phyloP scores from a whole-genome alignment of 257 asterid genomes.

The Avicennia marina region DNA sequence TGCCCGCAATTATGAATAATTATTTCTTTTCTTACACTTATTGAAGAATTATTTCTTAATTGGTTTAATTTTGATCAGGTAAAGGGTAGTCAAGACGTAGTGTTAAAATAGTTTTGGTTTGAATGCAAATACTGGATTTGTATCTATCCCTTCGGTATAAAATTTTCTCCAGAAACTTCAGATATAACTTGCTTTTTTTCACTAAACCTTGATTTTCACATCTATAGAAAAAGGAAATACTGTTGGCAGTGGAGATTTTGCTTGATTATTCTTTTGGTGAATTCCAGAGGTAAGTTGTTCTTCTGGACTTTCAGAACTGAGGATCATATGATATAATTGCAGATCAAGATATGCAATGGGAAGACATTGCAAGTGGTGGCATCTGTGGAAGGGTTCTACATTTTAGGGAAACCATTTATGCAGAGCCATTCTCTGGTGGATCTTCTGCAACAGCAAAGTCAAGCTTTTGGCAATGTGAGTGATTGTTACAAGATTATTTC shows the following conservation, averaged over 20 bases:
- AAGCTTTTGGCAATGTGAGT: slow-evolving; percentile 91
- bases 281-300: neutral
- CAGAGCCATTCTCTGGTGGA: slow-evolving; percentile 90
- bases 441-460: slow-evolving; percentile 99
- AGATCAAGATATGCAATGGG: slow-evolving; percentile 98
- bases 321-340: slow-evolving; percentile 29
- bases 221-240: neutral
- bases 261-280: neutral
- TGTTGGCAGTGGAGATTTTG: neutral
- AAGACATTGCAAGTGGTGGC: slow-evolving; percentile 82
- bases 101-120: too few relatives aligned
- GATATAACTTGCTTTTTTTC: neutral
- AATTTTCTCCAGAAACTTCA: neutral
- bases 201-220: too few relatives aligned
- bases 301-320: slow-evolving; percentile 8
- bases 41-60: too few relatives aligned
- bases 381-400: slow-evolving; percentile 77
- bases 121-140: neutral
- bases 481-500: neutral
- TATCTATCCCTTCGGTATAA: too few relatives aligned
- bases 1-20: too few relatives aligned
- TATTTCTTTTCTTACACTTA: too few relatives aligned
- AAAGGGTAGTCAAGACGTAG: neutral
- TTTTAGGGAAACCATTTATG: slow-evolving; percentile 66
- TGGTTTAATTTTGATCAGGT: too few relatives aligned